phyloP scores from a whole-genome alignment of 371 early-diverging fungal genomes.

The Batrachochytrium dendrobatidis region DNA sequence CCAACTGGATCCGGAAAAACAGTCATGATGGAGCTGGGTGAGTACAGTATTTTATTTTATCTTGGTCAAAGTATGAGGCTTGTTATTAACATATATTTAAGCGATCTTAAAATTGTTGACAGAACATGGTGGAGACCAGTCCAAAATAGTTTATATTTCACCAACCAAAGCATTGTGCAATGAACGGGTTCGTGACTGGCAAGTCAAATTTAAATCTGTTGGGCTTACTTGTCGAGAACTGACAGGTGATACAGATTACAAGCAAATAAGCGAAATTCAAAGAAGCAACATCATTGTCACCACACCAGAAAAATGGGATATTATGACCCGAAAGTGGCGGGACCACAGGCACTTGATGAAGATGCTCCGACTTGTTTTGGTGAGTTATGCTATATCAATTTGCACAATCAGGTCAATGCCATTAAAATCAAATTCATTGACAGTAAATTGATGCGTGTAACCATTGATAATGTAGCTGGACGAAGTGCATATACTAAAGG shows the following conservation, averaged over 20 bases:
- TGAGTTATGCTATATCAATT: conserved; percentile 3
- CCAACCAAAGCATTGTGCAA: conserved; percentile 76
- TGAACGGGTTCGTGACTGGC: conserved; percentile 63
- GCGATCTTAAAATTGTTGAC: conserved; percentile 53
- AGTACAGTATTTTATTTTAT: not conserved
- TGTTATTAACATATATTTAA: conserved; percentile 2
- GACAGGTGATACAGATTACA: conserved; percentile 69
- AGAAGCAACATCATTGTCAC: conserved; percentile 30
- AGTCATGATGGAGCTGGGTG: conserved; percentile 57
- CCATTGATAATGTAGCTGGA: conserved; percentile 40
- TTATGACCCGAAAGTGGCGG: conserved; percentile 53
- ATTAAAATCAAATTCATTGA: not conserved
- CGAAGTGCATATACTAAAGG: conserved; percentile 64
- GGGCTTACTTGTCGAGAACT: conserved; percentile 62
- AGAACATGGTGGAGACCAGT: conserved; percentile 16
- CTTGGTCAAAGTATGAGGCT: not conserved
- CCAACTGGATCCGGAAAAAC: conserved; percentile 89
- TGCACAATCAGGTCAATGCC: not conserved
- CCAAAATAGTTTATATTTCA: conserved; percentile 73
- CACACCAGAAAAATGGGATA: conserved; percentile 71
- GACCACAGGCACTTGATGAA: conserved; percentile 35
- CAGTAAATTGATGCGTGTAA: not conserved
- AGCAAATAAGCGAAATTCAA: conserved; percentile 30
- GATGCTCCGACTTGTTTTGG: conserved; percentile 29
- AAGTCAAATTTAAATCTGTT: conserved; percentile 46